Conservation (phyloP, 2,329 filamentous ascomycete species). For the Amphichorda felina region DNA sequence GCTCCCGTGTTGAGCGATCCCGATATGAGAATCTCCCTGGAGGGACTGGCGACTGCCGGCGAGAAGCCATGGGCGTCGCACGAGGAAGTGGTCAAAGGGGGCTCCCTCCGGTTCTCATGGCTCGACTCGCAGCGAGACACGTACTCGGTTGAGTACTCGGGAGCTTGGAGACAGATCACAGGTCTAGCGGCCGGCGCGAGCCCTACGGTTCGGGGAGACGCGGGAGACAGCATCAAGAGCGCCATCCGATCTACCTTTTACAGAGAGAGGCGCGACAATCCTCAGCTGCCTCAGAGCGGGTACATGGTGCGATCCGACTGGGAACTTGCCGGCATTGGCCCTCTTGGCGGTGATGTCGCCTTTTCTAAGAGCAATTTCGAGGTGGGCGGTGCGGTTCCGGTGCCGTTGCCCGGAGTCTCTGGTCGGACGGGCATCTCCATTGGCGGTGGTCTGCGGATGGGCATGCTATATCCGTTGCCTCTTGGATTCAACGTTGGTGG, state of each 20-base stretch:
- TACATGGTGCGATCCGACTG: conserved; percentile 68
- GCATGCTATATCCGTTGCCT: conserved; percentile 72
- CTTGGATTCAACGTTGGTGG: conserved; percentile 40
- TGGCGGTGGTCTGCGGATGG: conserved; percentile 69
- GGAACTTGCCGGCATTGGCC: conserved; percentile 80
- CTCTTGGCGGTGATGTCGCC: conserved; percentile 77
- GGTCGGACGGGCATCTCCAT: conserved; percentile 69
- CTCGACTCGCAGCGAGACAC: conserved; percentile 49
- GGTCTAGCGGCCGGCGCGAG: conserved; percentile 65
- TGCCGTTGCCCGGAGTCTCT: conserved; percentile 57
- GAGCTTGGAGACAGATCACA: conserved; percentile 81
- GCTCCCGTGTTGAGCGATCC: conserved; percentile 78
- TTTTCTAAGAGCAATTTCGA: conserved; percentile 91
- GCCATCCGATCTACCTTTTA: conserved; percentile 72
- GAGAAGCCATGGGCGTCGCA: conserved; percentile 91
- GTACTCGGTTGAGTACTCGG: conserved; percentile 71
- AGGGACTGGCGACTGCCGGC: conserved; percentile 71
- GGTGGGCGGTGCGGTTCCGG: conserved; percentile 60
- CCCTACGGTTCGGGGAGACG: conserved; percentile 69
- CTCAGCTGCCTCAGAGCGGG: conserved; percentile 71
- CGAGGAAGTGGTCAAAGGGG: conserved; percentile 77
- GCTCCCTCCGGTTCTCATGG: conserved; percentile 67
- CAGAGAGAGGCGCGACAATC: conserved; percentile 71
- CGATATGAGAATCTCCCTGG: conserved; percentile 65
- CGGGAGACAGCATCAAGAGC: conserved; percentile 85